Evolutionary conservation across 805 yeast genomes (phyloP), one percentile per base, ranked within the genome.

Genomic region (Schizosaccharomyces japonicus): DNA sequence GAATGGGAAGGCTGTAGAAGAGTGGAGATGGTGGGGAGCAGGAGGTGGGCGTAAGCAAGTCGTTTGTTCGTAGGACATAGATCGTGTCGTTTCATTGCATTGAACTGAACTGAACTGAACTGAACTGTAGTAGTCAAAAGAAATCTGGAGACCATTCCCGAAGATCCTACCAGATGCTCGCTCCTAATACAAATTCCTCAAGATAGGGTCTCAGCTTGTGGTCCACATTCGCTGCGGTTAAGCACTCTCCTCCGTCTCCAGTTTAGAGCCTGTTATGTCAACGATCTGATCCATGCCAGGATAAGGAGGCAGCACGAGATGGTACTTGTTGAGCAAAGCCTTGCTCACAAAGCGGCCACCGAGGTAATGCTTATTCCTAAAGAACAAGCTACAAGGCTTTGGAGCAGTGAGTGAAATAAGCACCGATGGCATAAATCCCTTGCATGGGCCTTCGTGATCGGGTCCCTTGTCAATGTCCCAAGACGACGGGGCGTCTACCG

Each of bases 401-500:
- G 98, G 98, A 0, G 94, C 95, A 0, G 96, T 85, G 45, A 90
- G 64, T 47, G 93, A 79, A 7, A 90, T 76, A 45, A 90, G 65
- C 53, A 75, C 73, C 4, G 69, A 60, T 0, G 95, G 93, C 25
- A 65, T 65, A 49, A 80, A 70, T 25, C 58, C 60, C 17, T 61
- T 63, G 13, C 59, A 51, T 15, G 65, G 56, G 0, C 59, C 62
- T 8, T 63, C 60, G 1, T 60, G 62, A 1, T 51, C 61, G 0
- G 90, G 93, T 0, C 98, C 98, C 5, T 69, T 57, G 56, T 90
- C 93, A 8, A 90, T 96, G 57, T 85, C 46, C 98, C 98, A 90
- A 0, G 95, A 94, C 1, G 94, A 80, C 0, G 98, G 98, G 44
- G 87, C 73, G 60, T 90, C 98, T 1, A 90, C 80, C 0, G 92